A percentile compares a stretch with the other conserved stretches of the same genome.
These are phyloP conservation scores for Ophiosphaerella narmari DNA, from an alignment of 2,329 filamentous ascomycete genomes.

Conservation along the genomic window DNA sequence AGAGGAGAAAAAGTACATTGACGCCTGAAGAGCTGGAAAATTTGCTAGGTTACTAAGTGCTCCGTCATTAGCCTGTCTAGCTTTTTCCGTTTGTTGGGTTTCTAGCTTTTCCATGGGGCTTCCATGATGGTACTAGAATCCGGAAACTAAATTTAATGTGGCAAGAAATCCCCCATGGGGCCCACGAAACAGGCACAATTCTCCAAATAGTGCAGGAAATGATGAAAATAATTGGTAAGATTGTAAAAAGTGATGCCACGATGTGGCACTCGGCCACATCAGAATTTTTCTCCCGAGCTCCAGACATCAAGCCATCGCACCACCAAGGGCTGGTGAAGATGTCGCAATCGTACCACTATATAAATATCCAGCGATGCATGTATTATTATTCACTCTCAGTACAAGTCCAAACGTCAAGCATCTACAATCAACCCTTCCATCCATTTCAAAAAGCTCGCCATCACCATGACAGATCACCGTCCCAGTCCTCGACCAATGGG, in stretches of 20 bases:
- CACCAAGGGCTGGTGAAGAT: not conserved
- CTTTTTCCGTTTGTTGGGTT: conserved; percentile 28
- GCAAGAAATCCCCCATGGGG: no score
- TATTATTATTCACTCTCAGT: no score
- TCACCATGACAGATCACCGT: conserved; percentile 1
- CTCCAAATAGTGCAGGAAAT: no score
- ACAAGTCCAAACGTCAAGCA: no score
- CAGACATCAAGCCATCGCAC: conserved; percentile 4
- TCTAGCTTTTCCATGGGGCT: conserved; percentile 12
- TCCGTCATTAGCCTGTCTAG: not conserved
- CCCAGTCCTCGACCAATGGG: conserved; percentile 2
- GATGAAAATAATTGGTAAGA: no score
- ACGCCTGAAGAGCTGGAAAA: conserved; percentile 73
- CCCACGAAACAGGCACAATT: no score
- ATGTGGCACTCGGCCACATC: no score
- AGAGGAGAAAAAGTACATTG: conserved; percentile 72
- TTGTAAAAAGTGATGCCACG: no score
- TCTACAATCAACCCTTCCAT: not conserved
- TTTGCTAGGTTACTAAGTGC: conserved; percentile 37
- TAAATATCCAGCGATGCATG: no score
- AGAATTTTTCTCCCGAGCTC: no score
- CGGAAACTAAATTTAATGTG: no score
- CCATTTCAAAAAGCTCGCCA: not conserved
- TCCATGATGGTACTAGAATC: no score
- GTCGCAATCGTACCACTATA: not conserved